phyloP scores from a whole-genome alignment of 2,329 filamentous ascomycete species.

The Tolypocladium pustulatum region DNA sequence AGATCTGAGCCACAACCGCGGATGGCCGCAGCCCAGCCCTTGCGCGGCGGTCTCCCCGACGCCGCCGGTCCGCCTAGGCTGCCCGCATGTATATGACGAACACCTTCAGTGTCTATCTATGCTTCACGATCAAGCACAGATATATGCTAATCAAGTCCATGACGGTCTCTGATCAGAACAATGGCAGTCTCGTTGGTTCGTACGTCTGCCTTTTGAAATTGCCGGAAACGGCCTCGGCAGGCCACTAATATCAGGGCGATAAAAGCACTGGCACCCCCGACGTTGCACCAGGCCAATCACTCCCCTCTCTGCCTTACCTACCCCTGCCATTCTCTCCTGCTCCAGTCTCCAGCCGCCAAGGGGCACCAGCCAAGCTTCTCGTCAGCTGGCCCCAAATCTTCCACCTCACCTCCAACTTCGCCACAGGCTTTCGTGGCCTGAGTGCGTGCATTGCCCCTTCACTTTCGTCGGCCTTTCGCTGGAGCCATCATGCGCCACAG shows the following conservation, averaged over 20 bases:
- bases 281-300: background rate
- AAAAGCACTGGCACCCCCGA: too few species aligned
- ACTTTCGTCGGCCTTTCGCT: background rate
- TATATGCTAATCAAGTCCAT: background rate
- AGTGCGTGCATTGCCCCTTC: constrained; percentile 3
- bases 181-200: background rate
- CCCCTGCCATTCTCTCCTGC: background rate
- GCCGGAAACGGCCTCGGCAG: background rate
- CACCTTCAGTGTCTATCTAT: background rate
- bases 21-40: background rate
- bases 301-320: background rate
- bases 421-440: constrained; percentile 12
- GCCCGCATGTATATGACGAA: background rate
- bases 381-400: background rate
- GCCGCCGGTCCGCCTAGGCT: background rate
- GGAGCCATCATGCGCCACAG: background rate
- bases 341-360: background rate
- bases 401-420: constrained; percentile 6
- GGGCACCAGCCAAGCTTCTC: background rate
- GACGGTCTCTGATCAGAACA: background rate
- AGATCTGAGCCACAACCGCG: background rate
- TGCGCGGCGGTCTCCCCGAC: too few species aligned
- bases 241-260: background rate
- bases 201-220: too few species aligned
- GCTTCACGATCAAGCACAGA: background rate